Base-by-base conservation (phyloP, 345 rosid genomes). In the Citrus sp. region DNA sequence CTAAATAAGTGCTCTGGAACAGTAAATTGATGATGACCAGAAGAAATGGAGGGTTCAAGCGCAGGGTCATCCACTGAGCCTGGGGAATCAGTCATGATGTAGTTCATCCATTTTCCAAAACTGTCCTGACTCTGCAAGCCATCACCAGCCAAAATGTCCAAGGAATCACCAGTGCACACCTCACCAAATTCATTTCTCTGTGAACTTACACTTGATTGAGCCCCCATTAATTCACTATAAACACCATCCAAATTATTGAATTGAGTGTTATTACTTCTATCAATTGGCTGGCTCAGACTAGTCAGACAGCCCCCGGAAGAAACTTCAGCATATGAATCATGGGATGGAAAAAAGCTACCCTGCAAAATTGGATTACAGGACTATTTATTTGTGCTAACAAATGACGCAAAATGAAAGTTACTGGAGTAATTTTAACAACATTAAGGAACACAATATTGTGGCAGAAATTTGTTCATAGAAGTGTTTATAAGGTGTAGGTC, bases 61-160 rank as follows among this genome's bases (percentile, higher is more conserved):
- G 70, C 71, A 55, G 88, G 83, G 75, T 83, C 90, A 80, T 86
- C 88, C 70, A 82, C 70, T 38, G 92, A 83, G 59, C 80, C 84
- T 5, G 88, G 86, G 69, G 97, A 82, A 73, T 89, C 89, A 7
- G 87, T 77, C 68, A 90, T 82, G 64, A 92, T 76, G 61, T 68
- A 81, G 84, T 87, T 83, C 82, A 94, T 87, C 99, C 98, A 96
- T 84, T 80, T 87, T 77, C 97, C 93, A 82, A 92, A 90, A 87
- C 93, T 96, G 79, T 90, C 99, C 82, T 91, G 94, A 83, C 88
- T 92, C 79, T 88, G 91, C 78, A 89, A 81, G 85, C 90, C 88
- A 58, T 82, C 88, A 82, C 87, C 77, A 28, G 78, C 84, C 82
- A 84, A 80, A 83, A 78, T 77, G 80, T 87, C 89, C 81, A 81